Evolutionary conservation across 352 stramenopile species (phyloP).

Genomic region (Phytophthora megakarya): DNA sequence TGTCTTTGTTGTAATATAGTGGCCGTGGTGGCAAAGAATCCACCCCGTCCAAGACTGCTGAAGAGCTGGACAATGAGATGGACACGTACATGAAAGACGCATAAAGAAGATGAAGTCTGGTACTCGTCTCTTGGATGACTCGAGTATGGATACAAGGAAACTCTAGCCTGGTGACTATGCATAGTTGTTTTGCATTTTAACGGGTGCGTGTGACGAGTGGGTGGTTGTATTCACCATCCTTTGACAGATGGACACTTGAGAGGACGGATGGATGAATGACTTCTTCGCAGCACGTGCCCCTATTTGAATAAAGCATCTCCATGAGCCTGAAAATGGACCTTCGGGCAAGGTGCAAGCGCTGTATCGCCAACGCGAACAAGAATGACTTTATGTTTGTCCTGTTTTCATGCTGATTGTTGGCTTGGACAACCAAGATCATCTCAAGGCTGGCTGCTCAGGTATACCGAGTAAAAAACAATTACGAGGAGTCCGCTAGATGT

Average conservation of each 20-base stretch:
- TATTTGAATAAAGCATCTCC: constrained; percentile 41
- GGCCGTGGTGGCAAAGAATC: constrained; percentile 44
- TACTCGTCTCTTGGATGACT: constrained; percentile 3
- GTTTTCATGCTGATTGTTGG: neutral
- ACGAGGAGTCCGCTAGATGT: neutral
- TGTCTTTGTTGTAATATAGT: constrained; percentile 9
- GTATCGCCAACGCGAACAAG: constrained; percentile 2
- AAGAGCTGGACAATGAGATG: constrained; percentile 87
- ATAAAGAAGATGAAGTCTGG: constrained; percentile 46
- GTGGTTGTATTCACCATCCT: constrained; percentile 22
- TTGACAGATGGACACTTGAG: constrained; percentile 16
- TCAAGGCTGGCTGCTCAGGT: neutral
- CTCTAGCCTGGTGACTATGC: constrained; percentile 21
- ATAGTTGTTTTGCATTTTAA: constrained; percentile 47
- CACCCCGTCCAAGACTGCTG: constrained; percentile 48
- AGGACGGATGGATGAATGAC: constrained; percentile 12
- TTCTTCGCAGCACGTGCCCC: constrained; percentile 24
- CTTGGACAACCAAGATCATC: constrained; percentile 9
- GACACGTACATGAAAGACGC: constrained; percentile 88
- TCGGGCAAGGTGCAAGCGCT: constrained; percentile 2
- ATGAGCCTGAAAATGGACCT: constrained; percentile 31
- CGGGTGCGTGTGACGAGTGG: constrained; percentile 23
- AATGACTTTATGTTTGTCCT: constrained; percentile 1
- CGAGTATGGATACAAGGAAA: neutral
- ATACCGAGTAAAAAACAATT: neutral